Conservation (phyloP, 164 flowering plant genomes). For the Liriodendron chinense region DNA sequence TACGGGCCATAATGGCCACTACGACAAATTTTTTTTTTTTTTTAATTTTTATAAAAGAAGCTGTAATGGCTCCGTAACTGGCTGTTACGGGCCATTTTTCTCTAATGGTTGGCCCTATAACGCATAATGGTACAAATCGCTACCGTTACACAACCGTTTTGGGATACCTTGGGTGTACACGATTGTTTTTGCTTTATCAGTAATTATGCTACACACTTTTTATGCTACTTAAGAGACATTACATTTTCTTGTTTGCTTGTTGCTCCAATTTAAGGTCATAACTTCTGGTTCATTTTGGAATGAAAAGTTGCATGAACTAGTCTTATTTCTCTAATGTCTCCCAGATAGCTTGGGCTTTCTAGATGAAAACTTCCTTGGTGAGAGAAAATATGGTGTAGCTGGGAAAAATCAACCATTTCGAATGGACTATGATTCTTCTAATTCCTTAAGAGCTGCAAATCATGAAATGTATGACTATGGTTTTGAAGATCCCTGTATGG, state of each 20-base stretch:
- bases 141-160: too few species aligned
- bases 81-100: too few species aligned
- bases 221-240: background rate
- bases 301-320: background rate
- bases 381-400: slow-evolving; percentile 20
- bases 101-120: too few species aligned
- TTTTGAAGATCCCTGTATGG: slow-evolving; percentile 24
- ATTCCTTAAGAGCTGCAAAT: slow-evolving; percentile 20
- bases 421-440: slow-evolving; percentile 20
- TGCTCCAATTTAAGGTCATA: background rate
- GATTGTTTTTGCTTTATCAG: background rate
- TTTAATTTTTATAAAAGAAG: too few species aligned
- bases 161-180: background rate
- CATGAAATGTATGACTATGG: slow-evolving; percentile 17
- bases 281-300: background rate
- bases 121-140: too few species aligned
- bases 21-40: too few species aligned
- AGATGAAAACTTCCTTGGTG: slow-evolving; percentile 26
- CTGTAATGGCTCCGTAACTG: too few species aligned
- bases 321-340: slow-evolving; percentile 7
- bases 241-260: background rate
- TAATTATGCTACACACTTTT: background rate
- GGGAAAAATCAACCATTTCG: slow-evolving; percentile 25
- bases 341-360: slow-evolving; percentile 29
- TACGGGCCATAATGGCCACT: too few species aligned